These are phyloP conservation scores for Trichoderma gamsii DNA, from an alignment of 495 filamentous ascomycete genomes.

Conservation along the genomic window DNA sequence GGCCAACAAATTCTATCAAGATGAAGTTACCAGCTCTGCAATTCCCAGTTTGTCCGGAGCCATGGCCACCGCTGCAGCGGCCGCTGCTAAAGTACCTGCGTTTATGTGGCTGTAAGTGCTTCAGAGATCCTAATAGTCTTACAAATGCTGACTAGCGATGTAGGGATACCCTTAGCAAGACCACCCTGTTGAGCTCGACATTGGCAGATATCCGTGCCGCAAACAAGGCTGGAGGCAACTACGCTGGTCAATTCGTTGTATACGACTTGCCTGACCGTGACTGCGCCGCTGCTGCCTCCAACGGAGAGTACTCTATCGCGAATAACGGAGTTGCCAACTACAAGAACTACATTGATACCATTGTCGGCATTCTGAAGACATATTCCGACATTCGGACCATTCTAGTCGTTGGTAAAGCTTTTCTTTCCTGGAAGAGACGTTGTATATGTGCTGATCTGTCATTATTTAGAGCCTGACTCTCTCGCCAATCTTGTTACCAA, in stretches of 20 bases:
- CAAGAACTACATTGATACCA: slow-evolving; percentile 66
- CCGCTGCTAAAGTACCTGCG: slow-evolving; percentile 49
- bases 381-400: slow-evolving; percentile 49
- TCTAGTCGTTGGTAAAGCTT: slow-evolving; percentile 39
- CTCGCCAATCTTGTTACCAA: slow-evolving; percentile 80
- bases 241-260: slow-evolving; percentile 45
- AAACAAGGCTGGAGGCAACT: slow-evolving; percentile 43
- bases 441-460: not conserved
- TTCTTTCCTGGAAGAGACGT: not conserved
- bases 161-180: slow-evolving; percentile 44
- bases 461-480: slow-evolving; percentile 59
- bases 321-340: slow-evolving; percentile 59
- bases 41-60: slow-evolving; percentile 39
- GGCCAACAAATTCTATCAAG: slow-evolving; percentile 45
- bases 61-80: slow-evolving; percentile 35
- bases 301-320: slow-evolving; percentile 56
- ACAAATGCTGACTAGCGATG: not conserved
- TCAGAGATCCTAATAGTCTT: not conserved
- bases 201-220: slow-evolving; percentile 43
- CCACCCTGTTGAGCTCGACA: slow-evolving; percentile 41
- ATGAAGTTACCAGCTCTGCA: slow-evolving; percentile 39
- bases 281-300: slow-evolving; percentile 69
- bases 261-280: slow-evolving; percentile 76
- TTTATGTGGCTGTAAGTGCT: slow-evolving; percentile 52
- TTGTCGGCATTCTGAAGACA: slow-evolving; percentile 49